Evolutionary conservation across 2,329 filamentous ascomycete species (phyloP).

Genomic region (Colletotrichum sp.): DNA sequence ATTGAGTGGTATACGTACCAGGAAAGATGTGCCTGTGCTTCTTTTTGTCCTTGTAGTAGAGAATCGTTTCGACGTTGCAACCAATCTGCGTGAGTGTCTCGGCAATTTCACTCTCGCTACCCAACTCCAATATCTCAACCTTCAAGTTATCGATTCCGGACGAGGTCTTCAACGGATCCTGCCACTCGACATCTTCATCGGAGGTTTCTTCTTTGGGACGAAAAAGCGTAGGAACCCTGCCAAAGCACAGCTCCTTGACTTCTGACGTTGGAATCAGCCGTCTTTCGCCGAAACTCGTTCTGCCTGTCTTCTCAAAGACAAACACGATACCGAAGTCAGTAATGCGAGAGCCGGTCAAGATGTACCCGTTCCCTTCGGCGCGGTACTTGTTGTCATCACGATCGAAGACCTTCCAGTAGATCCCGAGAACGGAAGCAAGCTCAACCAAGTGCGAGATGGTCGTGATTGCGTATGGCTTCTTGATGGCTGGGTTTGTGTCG

Average conservation of each 20-base stretch:
- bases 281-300: constrained; percentile 34
- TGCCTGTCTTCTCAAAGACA: constrained; percentile 40
- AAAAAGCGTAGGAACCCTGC: constrained; percentile 42
- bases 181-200: neutral
- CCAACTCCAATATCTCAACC: constrained; percentile 20
- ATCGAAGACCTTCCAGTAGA: constrained; percentile 48
- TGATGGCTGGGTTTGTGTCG: neutral
- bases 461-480: constrained; percentile 38
- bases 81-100: constrained; percentile 42
- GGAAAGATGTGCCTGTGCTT: constrained; percentile 28
- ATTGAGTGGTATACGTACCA: neutral
- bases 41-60: constrained; percentile 28
- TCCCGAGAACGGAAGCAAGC: constrained; percentile 38
- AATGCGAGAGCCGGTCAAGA: constrained; percentile 33
- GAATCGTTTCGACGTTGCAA: constrained; percentile 37
- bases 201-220: neutral
- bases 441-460: constrained; percentile 40
- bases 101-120: constrained; percentile 32
- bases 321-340: constrained; percentile 43
- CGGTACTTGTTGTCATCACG: constrained; percentile 37
- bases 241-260: constrained; percentile 46
- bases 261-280: constrained; percentile 40
- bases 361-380: constrained; percentile 40
- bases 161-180: neutral
- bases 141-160: constrained; percentile 24